phyloP scores from a whole-genome alignment of 805 yeast species.

The Yarrowia hollandica region DNA sequence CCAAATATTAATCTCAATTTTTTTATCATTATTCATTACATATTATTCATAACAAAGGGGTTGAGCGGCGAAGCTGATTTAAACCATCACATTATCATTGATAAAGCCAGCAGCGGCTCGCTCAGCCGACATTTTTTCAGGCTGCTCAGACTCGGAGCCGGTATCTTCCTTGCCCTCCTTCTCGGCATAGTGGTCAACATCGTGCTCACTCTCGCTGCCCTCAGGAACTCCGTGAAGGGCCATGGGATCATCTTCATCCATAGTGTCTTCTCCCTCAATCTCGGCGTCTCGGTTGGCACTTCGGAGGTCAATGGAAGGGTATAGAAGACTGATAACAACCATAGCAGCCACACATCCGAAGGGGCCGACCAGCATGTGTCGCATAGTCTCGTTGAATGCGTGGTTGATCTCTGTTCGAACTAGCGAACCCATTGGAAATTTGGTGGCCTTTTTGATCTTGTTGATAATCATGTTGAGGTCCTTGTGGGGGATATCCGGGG shows the following conservation, averaged over 20 bases:
- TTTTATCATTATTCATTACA: slow-evolving; percentile 3
- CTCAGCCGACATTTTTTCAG: not conserved
- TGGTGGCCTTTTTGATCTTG: slow-evolving; percentile 23
- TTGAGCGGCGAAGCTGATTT: too few species aligned
- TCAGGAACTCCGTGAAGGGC: not conserved
- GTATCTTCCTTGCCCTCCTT: not conserved
- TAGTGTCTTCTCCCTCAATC: not conserved
- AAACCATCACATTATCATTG: slow-evolving; percentile 9
- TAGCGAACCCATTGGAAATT: slow-evolving; percentile 20
- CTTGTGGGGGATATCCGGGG: slow-evolving; percentile 4
- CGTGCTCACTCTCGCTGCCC: not conserved
- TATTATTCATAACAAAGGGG: too few species aligned
- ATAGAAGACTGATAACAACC: slow-evolving; percentile 1
- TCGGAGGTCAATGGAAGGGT: not conserved
- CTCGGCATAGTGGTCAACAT: not conserved
- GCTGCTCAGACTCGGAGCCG: not conserved
- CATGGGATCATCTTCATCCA: not conserved
- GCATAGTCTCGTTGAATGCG: slow-evolving; percentile 21
- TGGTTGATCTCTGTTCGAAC: slow-evolving; percentile 14
- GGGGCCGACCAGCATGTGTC: slow-evolving; percentile 15
- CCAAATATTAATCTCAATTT: too few species aligned
- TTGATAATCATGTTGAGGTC: slow-evolving; percentile 11
- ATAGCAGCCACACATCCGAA: slow-evolving; percentile 15
- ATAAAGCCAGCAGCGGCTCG: not conserved
- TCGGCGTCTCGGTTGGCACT: not conserved